Evolutionary conservation across 2,329 filamentous ascomycete genomes (phyloP).

Genomic region (Beauveria brongniartii): DNA sequence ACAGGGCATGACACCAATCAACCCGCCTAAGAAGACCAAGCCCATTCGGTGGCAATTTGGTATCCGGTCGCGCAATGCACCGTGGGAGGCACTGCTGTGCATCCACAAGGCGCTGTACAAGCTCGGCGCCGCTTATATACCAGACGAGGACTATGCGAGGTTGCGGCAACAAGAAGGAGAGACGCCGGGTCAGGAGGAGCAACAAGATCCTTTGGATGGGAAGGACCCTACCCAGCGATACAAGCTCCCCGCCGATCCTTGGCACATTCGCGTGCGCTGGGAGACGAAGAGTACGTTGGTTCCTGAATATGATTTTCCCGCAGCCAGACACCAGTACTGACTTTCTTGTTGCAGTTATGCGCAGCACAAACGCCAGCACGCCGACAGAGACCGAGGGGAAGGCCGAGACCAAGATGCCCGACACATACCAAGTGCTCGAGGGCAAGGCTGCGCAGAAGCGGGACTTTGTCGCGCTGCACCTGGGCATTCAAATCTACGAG

Average conservation of each 20-base stretch:
- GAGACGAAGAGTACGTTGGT: constrained; percentile 65
- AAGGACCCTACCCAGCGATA: constrained; percentile 57
- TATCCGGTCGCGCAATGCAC: constrained; percentile 87
- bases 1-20: constrained; percentile 54
- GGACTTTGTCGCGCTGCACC: constrained; percentile 80
- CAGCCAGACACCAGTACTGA: neutral
- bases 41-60: constrained; percentile 96
- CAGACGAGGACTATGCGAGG: constrained; percentile 49
- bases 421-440: constrained; percentile 31
- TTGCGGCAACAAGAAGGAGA: constrained; percentile 24
- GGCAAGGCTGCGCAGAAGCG: constrained; percentile 35
- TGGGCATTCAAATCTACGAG: constrained; percentile 93
- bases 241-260: constrained; percentile 83
- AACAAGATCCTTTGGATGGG: constrained; percentile 28
- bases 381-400: constrained; percentile 10
- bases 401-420: constrained; percentile 19
- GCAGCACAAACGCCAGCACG: constrained; percentile 23
- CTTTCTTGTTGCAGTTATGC: constrained; percentile 26
- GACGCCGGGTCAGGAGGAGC: constrained; percentile 28
- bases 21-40: constrained; percentile 61
- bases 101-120: constrained; percentile 88
- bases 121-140: constrained; percentile 82
- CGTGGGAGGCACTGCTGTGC: constrained; percentile 87
- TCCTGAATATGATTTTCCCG: neutral
- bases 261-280: constrained; percentile 89